Evolutionary conservation across 2,329 filamentous ascomycete species (phyloP), one percentile per base, ranked within the genome.

Genomic region (Ceratocystis cubensis): DNA sequence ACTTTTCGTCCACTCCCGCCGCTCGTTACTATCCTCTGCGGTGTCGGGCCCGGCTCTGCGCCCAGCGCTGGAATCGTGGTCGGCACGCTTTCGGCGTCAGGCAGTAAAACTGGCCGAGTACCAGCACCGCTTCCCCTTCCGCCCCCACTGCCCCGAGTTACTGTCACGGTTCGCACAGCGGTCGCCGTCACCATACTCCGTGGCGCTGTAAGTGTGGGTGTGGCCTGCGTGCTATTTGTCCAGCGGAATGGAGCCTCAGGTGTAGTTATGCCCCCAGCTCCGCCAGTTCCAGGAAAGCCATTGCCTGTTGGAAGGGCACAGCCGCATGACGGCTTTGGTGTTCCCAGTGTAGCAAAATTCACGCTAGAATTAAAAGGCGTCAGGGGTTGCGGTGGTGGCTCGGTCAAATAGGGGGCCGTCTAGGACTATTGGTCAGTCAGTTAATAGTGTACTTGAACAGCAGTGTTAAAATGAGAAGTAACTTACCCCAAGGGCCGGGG

Each of bases 291-390:
- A 25, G 30, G 17, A 48, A 45, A 20, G 33, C 41, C 22, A 15
- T 15, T 8, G 13, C 64, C 46, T 7, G 63, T 64, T 33, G 62
- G 46, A 20, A 25, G 46, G 3, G 37, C 37, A 41, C 37, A 41
- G 6, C 46, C 6, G 22, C 46, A 50, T 64, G 22, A 13, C n/a
- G 28, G n/a, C 33, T 22, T n/a, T n/a, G 4, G 45, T 48, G 61
- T 59, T 28, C 56, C 56, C 30, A 66, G 44, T n/a, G 65, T 66
- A 22, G 64, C 64, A 61, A 68, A 68, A 45, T 68, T 53, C 28
- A 68, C 66, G 7, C 63, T 68, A 15, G 61, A 63, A 44, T 68
- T 66, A n/a, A 68, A 64, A 5, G 61, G 56, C 20, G 66, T 65
- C 7, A 68, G 64, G 17, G 66, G 66, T 4, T 63, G 48, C 17